Base-by-base conservation (phyloP, 2,329 filamentous ascomycete genomes). In the Malbranchea cinnamomea region DNA sequence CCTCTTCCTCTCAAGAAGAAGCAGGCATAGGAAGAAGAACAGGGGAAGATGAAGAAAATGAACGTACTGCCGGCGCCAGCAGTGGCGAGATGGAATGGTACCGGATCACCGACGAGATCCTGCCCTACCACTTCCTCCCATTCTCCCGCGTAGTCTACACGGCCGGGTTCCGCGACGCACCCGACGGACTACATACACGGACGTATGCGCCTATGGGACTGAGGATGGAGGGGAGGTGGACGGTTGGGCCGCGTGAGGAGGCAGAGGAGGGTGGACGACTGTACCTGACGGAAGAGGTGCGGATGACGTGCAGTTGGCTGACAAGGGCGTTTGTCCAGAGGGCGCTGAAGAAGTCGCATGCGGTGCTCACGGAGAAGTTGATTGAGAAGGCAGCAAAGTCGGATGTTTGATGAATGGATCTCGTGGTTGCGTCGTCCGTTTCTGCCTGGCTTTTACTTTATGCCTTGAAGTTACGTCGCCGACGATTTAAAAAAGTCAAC, bases 81-180 rank as follows among this genome's bases (percentile, higher is more conserved):
- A n/a, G n/a, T 10, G 80, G 89, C 42, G 83, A 92, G 57, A 69
- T 65, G 36, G 60, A 70, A 11, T 93, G 84, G 84, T 91, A 85
- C 56, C 68, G 71, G 28, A 59, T 85, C 42, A 82, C 76, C 29
- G 82, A 92, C 57, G 71, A 70, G 45, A 75, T 91, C n/a, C n/a
- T n/a, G n/a, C n/a, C n/a, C n/a, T n/a, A n/a, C 43, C 64, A 70
- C 30, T 84, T 83, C 46, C 59, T 87, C 1, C 80, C 80, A 0
- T 62, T 68, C 24, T 67, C 67, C 10, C 71, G 77, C 35, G 73
- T 78, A 44, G 67, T 91, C 34, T 92, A 91, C 60, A 80, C 77
- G 23, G 79, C 71, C 32, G 82, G 78, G 44, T 91, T 92, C 50
- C 70, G 82, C 53, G 71, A 91, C 46, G 61, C 82, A 12, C 60